Evolutionary conservation across 2,329 filamentous ascomycete species (phyloP).

Genomic region (Diaporthe helianthi): DNA sequence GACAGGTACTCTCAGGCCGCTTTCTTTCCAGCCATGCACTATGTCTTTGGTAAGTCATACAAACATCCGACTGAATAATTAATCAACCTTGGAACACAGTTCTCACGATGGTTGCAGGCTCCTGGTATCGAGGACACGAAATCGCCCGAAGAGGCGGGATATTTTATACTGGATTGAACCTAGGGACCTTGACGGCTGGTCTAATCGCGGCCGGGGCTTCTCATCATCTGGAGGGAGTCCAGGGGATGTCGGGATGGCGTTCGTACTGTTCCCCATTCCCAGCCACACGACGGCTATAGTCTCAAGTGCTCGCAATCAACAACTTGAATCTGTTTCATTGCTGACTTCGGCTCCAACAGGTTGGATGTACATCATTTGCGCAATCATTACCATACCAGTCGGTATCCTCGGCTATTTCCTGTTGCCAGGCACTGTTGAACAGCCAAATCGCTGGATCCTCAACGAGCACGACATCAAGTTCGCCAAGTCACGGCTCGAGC

Average conservation of each 20-base stretch:
- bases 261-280: too few relatives aligned
- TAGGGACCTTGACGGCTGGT: constrained; percentile 60
- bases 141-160: constrained; percentile 56
- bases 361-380: constrained; percentile 64
- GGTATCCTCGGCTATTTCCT: constrained; percentile 58
- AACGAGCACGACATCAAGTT: constrained; percentile 54
- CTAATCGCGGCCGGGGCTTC: constrained; percentile 55
- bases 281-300: too few relatives aligned
- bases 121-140: constrained; percentile 47
- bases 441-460: constrained; percentile 57
- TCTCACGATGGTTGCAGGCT: constrained; percentile 28
- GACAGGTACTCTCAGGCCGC: constrained; percentile 41
- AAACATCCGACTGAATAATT: neutral
- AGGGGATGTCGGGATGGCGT: constrained; percentile 56
- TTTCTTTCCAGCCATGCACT: constrained; percentile 47
- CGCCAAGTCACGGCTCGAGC: constrained; percentile 52
- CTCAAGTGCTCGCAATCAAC: too few relatives aligned
- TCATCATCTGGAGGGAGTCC: constrained; percentile 49
- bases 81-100: neutral
- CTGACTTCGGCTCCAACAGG: too few relatives aligned
- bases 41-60: constrained; percentile 46
- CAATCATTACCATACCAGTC: constrained; percentile 61
- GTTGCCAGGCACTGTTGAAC: constrained; percentile 58
- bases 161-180: constrained; percentile 58
- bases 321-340: too few relatives aligned